Conservation (phyloP, 2,329 filamentous ascomycete species). For the Fusarium illudens region DNA sequence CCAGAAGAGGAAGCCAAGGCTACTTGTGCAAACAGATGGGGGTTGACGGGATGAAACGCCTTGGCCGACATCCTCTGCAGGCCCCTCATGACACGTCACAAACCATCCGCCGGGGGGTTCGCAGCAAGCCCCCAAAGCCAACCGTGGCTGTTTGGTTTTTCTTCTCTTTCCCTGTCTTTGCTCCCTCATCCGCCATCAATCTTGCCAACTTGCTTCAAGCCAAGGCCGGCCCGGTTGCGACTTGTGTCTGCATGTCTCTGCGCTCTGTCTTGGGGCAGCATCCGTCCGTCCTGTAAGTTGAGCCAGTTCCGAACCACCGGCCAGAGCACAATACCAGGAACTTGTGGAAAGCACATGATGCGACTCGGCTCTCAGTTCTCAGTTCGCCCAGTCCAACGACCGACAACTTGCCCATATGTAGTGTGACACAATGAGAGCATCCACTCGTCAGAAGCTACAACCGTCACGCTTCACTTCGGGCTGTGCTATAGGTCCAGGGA, state of each 20-base stretch:
- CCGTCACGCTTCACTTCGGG: background rate
- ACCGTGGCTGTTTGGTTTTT: constrained; percentile 10
- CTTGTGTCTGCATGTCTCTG: background rate
- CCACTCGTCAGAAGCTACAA: background rate
- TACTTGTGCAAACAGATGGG: constrained; percentile 36
- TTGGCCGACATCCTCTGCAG: constrained; percentile 36
- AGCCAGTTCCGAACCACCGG: background rate
- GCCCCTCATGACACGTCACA: constrained; percentile 43
- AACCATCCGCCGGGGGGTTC: constrained; percentile 35
- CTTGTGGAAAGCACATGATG: background rate
- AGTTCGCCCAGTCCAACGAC: background rate
- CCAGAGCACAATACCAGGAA: background rate
- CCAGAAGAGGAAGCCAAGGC: constrained; percentile 27
- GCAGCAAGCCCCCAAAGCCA: constrained; percentile 28
- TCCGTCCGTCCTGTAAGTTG: background rate
- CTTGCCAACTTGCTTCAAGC: constrained; percentile 10
- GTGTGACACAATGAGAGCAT: background rate
- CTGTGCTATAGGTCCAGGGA: background rate
- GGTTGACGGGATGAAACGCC: constrained; percentile 40
- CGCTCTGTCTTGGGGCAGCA: background rate
- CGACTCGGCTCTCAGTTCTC: background rate
- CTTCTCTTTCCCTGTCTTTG: background rate
- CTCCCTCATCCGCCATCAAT: background rate
- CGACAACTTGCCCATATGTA: background rate
- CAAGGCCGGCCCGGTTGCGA: constrained; percentile 10